These are phyloP conservation scores for Megacollybia marginata DNA, from an alignment of 768 basidiomycete species.

Conservation along the genomic window DNA sequence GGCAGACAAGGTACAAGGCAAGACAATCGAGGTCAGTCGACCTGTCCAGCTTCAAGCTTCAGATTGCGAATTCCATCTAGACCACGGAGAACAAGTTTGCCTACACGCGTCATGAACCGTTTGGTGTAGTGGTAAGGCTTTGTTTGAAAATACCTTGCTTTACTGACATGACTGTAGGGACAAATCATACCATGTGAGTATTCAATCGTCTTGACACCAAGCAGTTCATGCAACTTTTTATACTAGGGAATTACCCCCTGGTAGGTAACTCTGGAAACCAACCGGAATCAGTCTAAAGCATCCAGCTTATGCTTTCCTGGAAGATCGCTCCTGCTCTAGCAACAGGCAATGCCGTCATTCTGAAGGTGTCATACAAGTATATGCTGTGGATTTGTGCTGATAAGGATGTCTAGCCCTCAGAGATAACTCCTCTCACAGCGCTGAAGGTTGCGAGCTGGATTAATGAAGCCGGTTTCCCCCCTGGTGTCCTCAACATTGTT, in stretches of 20 bases:
- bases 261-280: slow-evolving; percentile 25
- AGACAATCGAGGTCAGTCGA: slow-evolving; percentile 38
- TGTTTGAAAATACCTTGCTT: neutral
- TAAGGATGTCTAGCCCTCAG: slow-evolving; percentile 39
- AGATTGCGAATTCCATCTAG: slow-evolving; percentile 5
- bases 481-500: slow-evolving; percentile 33
- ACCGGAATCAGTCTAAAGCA: neutral
- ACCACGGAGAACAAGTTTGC: slow-evolving; percentile 36
- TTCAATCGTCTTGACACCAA: neutral
- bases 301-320: slow-evolving; percentile 44
- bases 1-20: slow-evolving; percentile 66
- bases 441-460: slow-evolving; percentile 37
- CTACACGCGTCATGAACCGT: slow-evolving; percentile 59
- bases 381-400: neutral
- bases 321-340: slow-evolving; percentile 62
- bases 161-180: slow-evolving; percentile 11
- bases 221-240: neutral
- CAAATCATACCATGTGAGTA: slow-evolving; percentile 26
- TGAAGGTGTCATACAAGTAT: slow-evolving; percentile 21
- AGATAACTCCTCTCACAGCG: slow-evolving; percentile 54
- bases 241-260: slow-evolving; percentile 49
- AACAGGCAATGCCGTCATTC: slow-evolving; percentile 50
- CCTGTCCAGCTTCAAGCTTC: neutral
- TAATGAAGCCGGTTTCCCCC: slow-evolving; percentile 53
- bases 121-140: slow-evolving; percentile 34